phyloP scores from a whole-genome alignment of 345 rosid species.

The Hirschfeldia incana region DNA sequence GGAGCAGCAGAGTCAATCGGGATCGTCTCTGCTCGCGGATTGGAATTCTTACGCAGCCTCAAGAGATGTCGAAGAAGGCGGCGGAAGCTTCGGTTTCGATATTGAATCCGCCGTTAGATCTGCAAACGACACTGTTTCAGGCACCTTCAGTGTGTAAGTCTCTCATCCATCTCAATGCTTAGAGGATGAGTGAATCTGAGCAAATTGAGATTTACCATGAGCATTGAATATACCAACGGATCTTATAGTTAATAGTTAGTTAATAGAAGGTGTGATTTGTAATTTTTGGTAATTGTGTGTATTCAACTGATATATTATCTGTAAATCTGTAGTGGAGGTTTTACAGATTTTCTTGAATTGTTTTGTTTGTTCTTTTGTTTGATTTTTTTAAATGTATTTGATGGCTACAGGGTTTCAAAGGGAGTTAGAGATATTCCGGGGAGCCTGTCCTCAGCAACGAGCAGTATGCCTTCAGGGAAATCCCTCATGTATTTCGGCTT shows the following conservation, averaged over 20 bases:
- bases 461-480: conserved; percentile 84
- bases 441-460: conserved; percentile 80
- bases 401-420: conserved; percentile 64
- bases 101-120: conserved; percentile 83
- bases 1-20: conserved; percentile 36
- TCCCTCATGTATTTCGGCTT: conserved; percentile 81
- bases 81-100: conserved; percentile 60
- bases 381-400: conserved; percentile 5
- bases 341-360: not conserved
- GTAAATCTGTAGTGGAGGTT: too few relatives aligned
- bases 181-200: conserved; percentile 16
- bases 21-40: conserved; percentile 65
- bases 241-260: not conserved
- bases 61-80: conserved; percentile 43
- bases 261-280: not conserved
- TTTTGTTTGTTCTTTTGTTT: not conserved
- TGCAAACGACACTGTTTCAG: conserved; percentile 73
- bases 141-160: conserved; percentile 77
- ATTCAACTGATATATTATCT: too few relatives aligned
- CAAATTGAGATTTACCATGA: conserved; percentile 8
- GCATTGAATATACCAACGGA: conserved; percentile 12
- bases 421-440: conserved; percentile 67
- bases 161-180: conserved; percentile 6
- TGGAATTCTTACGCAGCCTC: conserved; percentile 84
- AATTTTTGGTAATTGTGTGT: too few relatives aligned